A percentile compares a stretch with the other conserved stretches of the same genome.
Evolutionary conservation across 2,329 filamentous ascomycete species (phyloP).

Genomic region (Ustulina deusta): DNA sequence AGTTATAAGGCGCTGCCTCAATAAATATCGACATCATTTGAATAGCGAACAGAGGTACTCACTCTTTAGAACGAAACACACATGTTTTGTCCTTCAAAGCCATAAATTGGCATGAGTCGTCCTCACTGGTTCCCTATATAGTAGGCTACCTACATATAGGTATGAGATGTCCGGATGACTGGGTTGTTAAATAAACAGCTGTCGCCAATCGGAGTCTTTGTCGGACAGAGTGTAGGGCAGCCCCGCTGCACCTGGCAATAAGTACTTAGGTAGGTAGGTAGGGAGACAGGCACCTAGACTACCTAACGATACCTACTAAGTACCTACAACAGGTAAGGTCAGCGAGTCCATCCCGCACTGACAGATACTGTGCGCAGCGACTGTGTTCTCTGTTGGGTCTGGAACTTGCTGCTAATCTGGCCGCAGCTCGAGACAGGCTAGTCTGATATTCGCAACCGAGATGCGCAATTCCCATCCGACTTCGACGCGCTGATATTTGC

Average conservation of each 20-base stretch:
- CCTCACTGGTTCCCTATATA: too few species aligned
- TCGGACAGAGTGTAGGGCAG: not conserved
- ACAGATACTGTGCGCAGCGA: conserved; percentile 11
- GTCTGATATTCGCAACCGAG: conserved; percentile 32
- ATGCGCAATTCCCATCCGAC: conserved; percentile 36
- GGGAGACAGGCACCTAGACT: too few species aligned
- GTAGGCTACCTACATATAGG: not conserved
- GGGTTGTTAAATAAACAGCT: conserved; percentile 19
- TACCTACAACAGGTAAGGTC: not conserved
- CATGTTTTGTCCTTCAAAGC: not conserved
- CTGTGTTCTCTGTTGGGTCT: conserved; percentile 18
- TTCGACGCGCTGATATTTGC: conserved; percentile 44
- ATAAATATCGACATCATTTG: not conserved
- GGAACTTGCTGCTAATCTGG: conserved; percentile 36
- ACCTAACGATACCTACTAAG: too few species aligned
- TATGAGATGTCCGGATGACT: not conserved
- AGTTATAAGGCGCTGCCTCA: not conserved
- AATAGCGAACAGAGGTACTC: too few species aligned
- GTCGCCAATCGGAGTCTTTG: not conserved
- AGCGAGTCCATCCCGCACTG: not conserved
- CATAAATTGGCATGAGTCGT: not conserved
- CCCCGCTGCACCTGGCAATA: conserved; percentile 40
- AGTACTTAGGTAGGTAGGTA: not conserved
- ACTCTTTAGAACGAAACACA: not conserved
- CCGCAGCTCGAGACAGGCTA: conserved; percentile 28